A percentile compares a stretch with the other conserved stretches of the same genome.
Evolutionary conservation across 768 basidiomycete species (phyloP).

Genomic region (Dentipellis sp.): DNA sequence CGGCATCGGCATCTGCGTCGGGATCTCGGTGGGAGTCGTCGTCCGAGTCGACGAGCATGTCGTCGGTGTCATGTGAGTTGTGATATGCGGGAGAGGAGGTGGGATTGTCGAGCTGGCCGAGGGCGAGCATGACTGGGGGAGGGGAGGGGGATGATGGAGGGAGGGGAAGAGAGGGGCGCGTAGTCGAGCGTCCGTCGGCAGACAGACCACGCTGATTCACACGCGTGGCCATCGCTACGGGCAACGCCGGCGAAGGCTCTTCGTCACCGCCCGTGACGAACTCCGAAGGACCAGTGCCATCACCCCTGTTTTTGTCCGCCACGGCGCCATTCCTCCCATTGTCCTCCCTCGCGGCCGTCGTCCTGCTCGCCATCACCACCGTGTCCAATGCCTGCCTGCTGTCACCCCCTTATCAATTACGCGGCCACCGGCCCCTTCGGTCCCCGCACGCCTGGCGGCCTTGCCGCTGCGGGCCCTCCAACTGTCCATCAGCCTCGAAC

Average conservation of each 20-base stretch:
- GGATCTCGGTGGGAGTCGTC: slow-evolving; percentile 24
- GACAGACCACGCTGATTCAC: slow-evolving; percentile 26
- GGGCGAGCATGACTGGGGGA: slow-evolving; percentile 10
- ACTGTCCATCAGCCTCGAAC: too few species aligned
- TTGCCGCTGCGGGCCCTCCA: too few species aligned
- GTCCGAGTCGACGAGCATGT: slow-evolving; percentile 68
- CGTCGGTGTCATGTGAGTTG: slow-evolving; percentile 32
- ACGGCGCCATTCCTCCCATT: too few species aligned
- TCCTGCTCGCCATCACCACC: too few species aligned
- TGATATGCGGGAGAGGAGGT: slow-evolving; percentile 17
- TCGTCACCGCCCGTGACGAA: slow-evolving; percentile 28
- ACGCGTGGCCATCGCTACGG: slow-evolving; percentile 26
- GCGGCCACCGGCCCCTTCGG: too few species aligned
- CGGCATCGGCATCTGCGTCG: slow-evolving; percentile 42
- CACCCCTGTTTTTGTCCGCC: slow-evolving; percentile 14
- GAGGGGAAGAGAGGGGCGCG: slow-evolving; percentile 17
- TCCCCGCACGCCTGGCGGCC: too few species aligned
- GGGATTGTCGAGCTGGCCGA: slow-evolving; percentile 15
- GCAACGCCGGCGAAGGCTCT: slow-evolving; percentile 25
- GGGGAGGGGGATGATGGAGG: slow-evolving; percentile 12
- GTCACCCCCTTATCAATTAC: too few species aligned
- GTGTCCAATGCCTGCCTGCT: too few species aligned
- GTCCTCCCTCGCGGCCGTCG: too few species aligned
- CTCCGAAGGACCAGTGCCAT: slow-evolving; percentile 18
- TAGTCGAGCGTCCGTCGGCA: slow-evolving; percentile 27